These are phyloP conservation scores for Naegleria lovaniensis DNA, from an alignment of 208 protist species.

Conservation along the genomic window DNA sequence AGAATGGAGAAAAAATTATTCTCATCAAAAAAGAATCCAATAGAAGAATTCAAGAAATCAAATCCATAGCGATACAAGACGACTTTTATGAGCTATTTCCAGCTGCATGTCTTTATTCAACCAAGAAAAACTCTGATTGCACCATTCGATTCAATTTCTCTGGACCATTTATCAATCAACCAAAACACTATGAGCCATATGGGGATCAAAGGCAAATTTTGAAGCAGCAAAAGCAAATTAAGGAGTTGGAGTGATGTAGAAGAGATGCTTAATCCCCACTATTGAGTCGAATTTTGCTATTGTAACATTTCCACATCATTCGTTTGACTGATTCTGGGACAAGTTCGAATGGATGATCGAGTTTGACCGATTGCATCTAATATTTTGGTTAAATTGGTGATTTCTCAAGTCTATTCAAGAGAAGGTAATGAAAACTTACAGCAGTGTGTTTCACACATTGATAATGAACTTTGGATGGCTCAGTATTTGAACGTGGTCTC, in stretches of 20 bases:
- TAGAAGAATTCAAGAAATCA: neutral
- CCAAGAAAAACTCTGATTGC: constrained; percentile 17
- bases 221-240: constrained; percentile 6
- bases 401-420: too few relatives aligned
- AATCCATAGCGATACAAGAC: neutral
- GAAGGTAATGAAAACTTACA: too few relatives aligned
- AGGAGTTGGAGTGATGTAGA: neutral
- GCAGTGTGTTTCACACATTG: constrained; percentile 1
- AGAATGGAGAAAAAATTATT: constrained; percentile 14
- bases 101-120: constrained; percentile 12
- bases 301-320: neutral
- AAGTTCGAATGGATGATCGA: neutral
- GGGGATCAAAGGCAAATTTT: neutral
- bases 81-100: neutral
- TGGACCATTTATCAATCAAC: neutral
- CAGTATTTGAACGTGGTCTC: neutral
- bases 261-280: too few relatives aligned
- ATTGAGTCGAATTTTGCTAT: neutral
- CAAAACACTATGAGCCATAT: neutral
- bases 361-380: neutral
- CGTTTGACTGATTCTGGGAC: neutral
- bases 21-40: constrained; percentile 17
- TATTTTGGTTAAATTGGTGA: too few relatives aligned
- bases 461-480: neutral
- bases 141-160: constrained; percentile 8